Base-by-base conservation (phyloP, 495 filamentous ascomycete species). In the Xylaria venustula region DNA sequence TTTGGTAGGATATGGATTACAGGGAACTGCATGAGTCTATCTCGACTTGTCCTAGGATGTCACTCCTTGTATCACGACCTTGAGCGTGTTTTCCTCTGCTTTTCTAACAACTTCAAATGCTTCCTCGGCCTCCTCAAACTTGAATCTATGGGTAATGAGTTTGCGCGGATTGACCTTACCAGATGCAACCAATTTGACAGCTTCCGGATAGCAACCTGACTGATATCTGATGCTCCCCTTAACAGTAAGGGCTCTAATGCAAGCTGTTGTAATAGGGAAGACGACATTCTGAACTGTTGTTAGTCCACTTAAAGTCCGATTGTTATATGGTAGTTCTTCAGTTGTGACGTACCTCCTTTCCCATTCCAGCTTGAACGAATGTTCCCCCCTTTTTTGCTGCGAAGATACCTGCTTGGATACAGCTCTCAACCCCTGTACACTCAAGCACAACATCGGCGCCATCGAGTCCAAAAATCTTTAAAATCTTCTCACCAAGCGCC, bases 291-390 rank as follows among this genome's bases (percentile, higher is more conserved):
- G 40, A 19, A 4, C 4, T 11, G 11, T 4, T 11, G 14, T n/a
- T 66, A 41, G 20, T 25, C 1, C 34, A 41, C 11, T 20, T 22
- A 12, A 15, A 37, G 30, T 17, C 30, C 8, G 5, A 36, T 23
- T 1, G 30, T 34, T 37, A n/a, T n/a, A n/a, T n/a, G n/a, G n/a
- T 12, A 30, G 68, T 7, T 37, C 19, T 30, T 23, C 40, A 36
- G 49, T 0, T 34, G 4, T 5, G 28, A 45, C 84, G 79, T 66
- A 84, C 81, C 62, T 77, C 79, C 48, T 78, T 78, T 0, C 83
- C 84, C 79, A 87, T 82, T 15, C 84, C 85, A 44, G 79, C 83
- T 66, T 88, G 84, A 2, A 87, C 83, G 61, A 82, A 86, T 6
- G 77, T 85, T 12, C 84, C 83, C 8, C 83, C 83, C 54, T 72